Conservation (phyloP, 192 early-diverging fungal genomes). For the Mortierella alpina region DNA sequence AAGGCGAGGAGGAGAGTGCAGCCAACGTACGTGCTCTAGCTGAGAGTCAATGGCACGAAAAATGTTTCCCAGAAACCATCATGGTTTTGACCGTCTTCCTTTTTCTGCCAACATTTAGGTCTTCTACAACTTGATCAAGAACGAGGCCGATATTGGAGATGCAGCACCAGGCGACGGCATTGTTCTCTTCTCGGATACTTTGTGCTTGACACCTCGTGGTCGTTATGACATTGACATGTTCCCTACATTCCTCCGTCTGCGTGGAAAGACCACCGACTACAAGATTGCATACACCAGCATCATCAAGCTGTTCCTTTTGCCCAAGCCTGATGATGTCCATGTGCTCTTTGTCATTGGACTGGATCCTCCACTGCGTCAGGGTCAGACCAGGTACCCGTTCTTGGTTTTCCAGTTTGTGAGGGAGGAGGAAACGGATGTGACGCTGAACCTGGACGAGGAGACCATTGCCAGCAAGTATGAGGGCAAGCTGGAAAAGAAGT, state of each 20-base stretch:
- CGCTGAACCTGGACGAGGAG: conserved; percentile 86
- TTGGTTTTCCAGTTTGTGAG: conserved; percentile 96
- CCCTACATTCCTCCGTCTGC: conserved; percentile 88
- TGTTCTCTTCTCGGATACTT: conserved; percentile 87
- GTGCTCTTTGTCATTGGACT: conserved; percentile 94
- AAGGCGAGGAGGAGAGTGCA: conserved; percentile 57
- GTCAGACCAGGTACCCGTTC: conserved; percentile 95
- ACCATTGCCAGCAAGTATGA: conserved; percentile 75
- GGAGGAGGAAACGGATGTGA: conserved; percentile 89
- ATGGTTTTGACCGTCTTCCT: background rate
- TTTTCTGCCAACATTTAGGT: conserved; percentile 50
- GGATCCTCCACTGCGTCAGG: conserved; percentile 96
- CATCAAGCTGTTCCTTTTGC: conserved; percentile 86
- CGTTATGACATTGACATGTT: conserved; percentile 97
- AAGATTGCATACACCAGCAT: conserved; percentile 91
- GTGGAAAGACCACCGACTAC: conserved; percentile 98
- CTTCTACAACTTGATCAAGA: conserved; percentile 93
- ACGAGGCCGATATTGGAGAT: conserved; percentile 88
- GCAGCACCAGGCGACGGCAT: conserved; percentile 88
- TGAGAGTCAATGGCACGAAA: background rate
- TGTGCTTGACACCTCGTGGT: conserved; percentile 95
- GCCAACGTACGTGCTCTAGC: conserved; percentile 35
- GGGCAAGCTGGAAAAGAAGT: conserved; percentile 80
- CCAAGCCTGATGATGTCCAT: conserved; percentile 94
- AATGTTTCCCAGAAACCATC: background rate